Base-by-base conservation (phyloP, 108 stramenopile species). In the Pseudonitzschia delicatissima region DNA sequence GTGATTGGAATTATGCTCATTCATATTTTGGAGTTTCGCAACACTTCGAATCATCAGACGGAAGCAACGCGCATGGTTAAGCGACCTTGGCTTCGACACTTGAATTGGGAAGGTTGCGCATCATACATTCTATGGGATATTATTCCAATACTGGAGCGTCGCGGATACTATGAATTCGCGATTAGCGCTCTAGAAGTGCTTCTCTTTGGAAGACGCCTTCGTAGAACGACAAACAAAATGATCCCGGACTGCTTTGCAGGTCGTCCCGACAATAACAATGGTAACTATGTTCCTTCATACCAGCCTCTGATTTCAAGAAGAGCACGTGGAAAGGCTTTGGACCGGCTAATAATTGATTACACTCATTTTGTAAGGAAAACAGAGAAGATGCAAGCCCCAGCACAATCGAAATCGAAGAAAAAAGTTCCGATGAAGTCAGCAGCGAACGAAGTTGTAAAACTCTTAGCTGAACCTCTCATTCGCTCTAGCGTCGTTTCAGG, bases 241-340 rank as follows among this genome's bases (percentile, higher is more conserved):
- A 64, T 67, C 33, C 73, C 66, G 7, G 4, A 39, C 0, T 59
- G 18, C 5, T 51, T 49, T 36, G 32, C 47, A 11, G 27, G 6
- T 20, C 12, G 25, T 31, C 18, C 28, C n/a, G 6, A 55, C 5
- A 50, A 6, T 3, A 42, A 20, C 29, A 17, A 45, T 23, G 45
- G 28, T 20, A 18, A 32, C 18, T 18, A 1, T 9, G 55, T 25
- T 8, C 5, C 3, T 18, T 42, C 60, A 12, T 32, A 63, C 1
- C 29, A 62, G 27, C 60, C 64, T 28, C 45, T 87, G 11, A 59
- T 91, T 9, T 82, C 85, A 6, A 59, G 92, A 37, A 68, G 89
- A 60, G 81, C 84, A 42, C 76, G 89, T 34, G 92, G 92, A 11
- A 93, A 93, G 67, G 89, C 89, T 31, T 83, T 82, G 33, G 89